Percentiles rank a stretch among this genome's conserved stretches.
Conservation (phyloP, 1,139 yeast species). For the Arxiozyma slooffiae region DNA sequence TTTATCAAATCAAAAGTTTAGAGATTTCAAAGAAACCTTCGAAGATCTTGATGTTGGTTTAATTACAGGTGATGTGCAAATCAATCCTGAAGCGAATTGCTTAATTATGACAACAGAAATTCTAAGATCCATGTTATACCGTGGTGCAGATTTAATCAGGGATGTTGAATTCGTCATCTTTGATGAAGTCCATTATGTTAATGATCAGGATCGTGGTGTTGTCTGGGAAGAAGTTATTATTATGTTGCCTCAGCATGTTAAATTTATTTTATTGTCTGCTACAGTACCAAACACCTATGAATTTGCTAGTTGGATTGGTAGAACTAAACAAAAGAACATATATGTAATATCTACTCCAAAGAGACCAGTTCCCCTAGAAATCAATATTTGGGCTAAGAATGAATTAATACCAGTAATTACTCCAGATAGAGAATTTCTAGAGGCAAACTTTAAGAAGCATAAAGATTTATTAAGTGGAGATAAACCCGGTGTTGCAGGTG, state of each 20-base stretch:
- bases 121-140: constrained; percentile 83
- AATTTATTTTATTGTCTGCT: constrained; percentile 79
- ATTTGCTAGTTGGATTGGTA: constrained; percentile 96
- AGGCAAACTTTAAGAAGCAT: constrained; percentile 54
- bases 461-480: constrained; percentile 41
- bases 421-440: constrained; percentile 59
- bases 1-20: constrained; percentile 81
- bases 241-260: constrained; percentile 91
- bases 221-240: constrained; percentile 99
- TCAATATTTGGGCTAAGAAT: constrained; percentile 70
- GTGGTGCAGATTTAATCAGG: constrained; percentile 92
- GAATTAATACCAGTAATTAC: constrained; percentile 63
- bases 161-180: constrained; percentile 96
- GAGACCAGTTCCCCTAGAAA: constrained; percentile 91
- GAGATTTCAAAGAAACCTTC: constrained; percentile 81
- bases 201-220: constrained; percentile 94
- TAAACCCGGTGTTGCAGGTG: constrained; percentile 25
- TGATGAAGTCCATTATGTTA: constrained; percentile 96
- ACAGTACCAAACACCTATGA: constrained; percentile 97
- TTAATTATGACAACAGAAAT: constrained; percentile 97
- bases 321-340: constrained; percentile 91
- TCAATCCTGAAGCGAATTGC: constrained; percentile 94
- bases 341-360: constrained; percentile 93
- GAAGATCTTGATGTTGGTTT: constrained; percentile 80
- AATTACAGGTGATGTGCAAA: constrained; percentile 96